phyloP scores from a whole-genome alignment of 352 stramenopile species.

The Pythium aphanidermatum region DNA sequence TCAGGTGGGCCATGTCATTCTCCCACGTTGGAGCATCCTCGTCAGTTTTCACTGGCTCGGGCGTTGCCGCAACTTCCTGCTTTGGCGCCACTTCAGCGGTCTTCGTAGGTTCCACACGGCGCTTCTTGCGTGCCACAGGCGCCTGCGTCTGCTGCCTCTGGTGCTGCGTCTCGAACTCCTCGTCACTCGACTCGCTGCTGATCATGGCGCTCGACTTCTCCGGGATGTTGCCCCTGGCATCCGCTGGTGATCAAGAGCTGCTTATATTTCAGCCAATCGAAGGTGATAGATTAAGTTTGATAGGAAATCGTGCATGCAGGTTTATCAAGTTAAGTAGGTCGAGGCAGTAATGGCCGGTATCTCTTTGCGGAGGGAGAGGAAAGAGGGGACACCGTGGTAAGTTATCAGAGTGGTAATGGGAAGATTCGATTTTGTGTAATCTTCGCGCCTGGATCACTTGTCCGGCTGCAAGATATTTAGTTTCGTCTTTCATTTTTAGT shows the following conservation, averaged over 20 bases:
- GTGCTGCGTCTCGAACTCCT: conserved; percentile 74
- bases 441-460: too few species aligned
- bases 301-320: background rate
- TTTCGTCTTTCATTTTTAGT: too few species aligned
- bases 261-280: conserved; percentile 18
- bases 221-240: conserved; percentile 3
- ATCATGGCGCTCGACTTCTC: conserved; percentile 44
- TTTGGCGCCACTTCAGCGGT: background rate
- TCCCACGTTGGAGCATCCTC: too few species aligned
- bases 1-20: too few species aligned
- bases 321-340: too few species aligned
- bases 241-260: conserved; percentile 12
- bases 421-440: too few species aligned
- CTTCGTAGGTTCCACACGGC: conserved; percentile 5
- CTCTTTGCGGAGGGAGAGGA: too few species aligned
- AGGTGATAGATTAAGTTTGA: background rate
- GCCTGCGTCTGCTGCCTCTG: conserved; percentile 25
- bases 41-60: conserved; percentile 2
- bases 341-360: too few species aligned
- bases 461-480: too few species aligned
- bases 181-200: conserved; percentile 87
- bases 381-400: too few species aligned
- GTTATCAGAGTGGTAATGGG: too few species aligned
- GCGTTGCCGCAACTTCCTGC: conserved; percentile 19
- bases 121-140: conserved; percentile 25